A percentile compares a stretch with the other conserved stretches of the same genome.
These are phyloP conservation scores for Ophiostoma angusticollis DNA, from an alignment of 2,329 filamentous ascomycete genomes.

Conservation along the genomic window DNA sequence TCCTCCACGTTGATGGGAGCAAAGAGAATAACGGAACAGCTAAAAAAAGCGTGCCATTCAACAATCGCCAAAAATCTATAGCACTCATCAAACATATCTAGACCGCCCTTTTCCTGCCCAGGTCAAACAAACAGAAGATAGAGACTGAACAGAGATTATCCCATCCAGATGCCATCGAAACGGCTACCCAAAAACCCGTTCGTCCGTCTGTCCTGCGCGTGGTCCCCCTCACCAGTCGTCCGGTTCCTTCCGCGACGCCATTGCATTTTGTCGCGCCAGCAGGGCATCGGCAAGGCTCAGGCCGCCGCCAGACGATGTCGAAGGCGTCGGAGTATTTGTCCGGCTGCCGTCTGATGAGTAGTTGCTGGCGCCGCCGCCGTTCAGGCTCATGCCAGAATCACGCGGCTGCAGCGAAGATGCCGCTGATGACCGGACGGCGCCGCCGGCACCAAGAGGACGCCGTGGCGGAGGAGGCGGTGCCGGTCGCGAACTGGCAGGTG, in stretches of 20 bases:
- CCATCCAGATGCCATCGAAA: no score
- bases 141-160: no score
- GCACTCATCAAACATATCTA: no score
- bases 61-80: no score
- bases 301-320: slow-evolving; percentile 47
- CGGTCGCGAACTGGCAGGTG: slow-evolving; percentile 46
- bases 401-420: slow-evolving; percentile 46
- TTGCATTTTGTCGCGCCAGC: slow-evolving; percentile 60
- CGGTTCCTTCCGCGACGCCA: slow-evolving; percentile 58
- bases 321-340: slow-evolving; percentile 58
- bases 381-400: slow-evolving; percentile 56
- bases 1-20: no score
- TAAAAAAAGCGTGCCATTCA: no score
- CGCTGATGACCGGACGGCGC: slow-evolving; percentile 51
- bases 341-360: slow-evolving; percentile 40
- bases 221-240: slow-evolving; percentile 48
- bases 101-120: no score
- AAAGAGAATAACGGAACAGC: no score
- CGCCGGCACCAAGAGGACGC: slow-evolving; percentile 56
- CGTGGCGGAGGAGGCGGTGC: slow-evolving; percentile 62
- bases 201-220: not conserved
- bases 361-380: slow-evolving; percentile 37
- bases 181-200: not conserved
- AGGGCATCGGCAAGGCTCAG: slow-evolving; percentile 70
- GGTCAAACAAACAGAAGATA: no score